Conservation (phyloP, 345 rosid genomes). For the Alliaria petiolata region DNA sequence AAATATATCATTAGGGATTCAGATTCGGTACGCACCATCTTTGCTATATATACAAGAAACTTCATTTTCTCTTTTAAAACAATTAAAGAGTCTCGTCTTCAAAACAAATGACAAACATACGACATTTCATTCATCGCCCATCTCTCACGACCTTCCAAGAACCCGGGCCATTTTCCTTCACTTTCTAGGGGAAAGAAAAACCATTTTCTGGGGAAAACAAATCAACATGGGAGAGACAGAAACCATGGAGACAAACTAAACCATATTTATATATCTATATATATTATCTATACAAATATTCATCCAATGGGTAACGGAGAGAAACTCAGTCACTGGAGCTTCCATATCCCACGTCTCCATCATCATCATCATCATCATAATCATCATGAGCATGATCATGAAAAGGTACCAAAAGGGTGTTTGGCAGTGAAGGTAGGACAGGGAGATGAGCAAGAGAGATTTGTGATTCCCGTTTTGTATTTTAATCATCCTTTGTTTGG, state of each 20-base stretch:
- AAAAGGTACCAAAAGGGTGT: conserved; percentile 52
- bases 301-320: conserved; percentile 24
- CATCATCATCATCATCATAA: conserved; percentile 14
- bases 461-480: conserved; percentile 54
- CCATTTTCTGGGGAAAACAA: conserved; percentile 3
- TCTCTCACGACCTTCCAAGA: conserved; percentile 17
- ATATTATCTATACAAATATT: conserved; percentile 1
- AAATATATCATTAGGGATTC: not conserved
- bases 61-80: not conserved
- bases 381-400: conserved; percentile 16
- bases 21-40: conserved; percentile 7
- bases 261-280: not conserved
- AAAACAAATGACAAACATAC: conserved; percentile 21
- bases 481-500: conserved; percentile 57
- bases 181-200: conserved; percentile 18
- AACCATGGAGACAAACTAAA: conserved; percentile 29
- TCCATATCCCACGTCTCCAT: conserved; percentile 27
- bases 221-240: conserved; percentile 30
- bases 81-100: conserved; percentile 12
- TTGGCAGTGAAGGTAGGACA: conserved; percentile 53
- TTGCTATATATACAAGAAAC: conserved; percentile 29
- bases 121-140: conserved; percentile 8
- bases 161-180: conserved; percentile 17
- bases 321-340: conserved; percentile 29
- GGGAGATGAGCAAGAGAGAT: conserved; percentile 52